Evolutionary conservation across 2,329 filamentous ascomycete genomes (phyloP).

Genomic region (Paracorniculantispora psalliotae): DNA sequence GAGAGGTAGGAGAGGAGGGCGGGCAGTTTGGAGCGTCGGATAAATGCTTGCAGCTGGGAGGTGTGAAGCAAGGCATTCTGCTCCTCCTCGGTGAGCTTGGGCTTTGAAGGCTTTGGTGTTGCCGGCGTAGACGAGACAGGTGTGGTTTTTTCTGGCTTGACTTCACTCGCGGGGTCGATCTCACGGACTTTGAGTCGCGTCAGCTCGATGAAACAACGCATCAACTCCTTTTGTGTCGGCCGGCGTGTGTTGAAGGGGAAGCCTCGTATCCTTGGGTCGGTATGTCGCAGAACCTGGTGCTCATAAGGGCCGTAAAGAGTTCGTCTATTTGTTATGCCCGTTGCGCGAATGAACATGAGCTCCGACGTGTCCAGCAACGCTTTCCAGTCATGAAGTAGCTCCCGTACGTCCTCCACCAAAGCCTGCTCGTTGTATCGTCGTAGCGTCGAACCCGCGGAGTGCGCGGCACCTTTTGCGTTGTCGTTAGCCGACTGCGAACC

Average conservation of each 20-base stretch:
- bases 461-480: conserved; percentile 85
- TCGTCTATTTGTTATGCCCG: conserved; percentile 76
- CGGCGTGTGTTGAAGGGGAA: conserved; percentile 92
- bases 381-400: conserved; percentile 80
- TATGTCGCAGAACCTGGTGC: conserved; percentile 71
- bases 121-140: conserved; percentile 30
- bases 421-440: conserved; percentile 93
- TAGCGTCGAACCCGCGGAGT: conserved; percentile 86
- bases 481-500: conserved; percentile 93
- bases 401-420: conserved; percentile 80
- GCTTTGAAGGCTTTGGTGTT: conserved; percentile 48
- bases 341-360: conserved; percentile 82
- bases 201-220: conserved; percentile 90
- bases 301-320: conserved; percentile 92
- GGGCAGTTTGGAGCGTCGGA: conserved; percentile 84
- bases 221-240: conserved; percentile 89
- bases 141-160: conserved; percentile 35
- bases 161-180: conserved; percentile 61
- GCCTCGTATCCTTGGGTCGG: conserved; percentile 74
- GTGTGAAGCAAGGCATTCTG: conserved; percentile 80
- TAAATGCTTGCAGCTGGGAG: conserved; percentile 79
- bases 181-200: conserved; percentile 83
- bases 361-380: conserved; percentile 77
- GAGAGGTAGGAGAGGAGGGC: conserved; percentile 79
- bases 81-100: conserved; percentile 74